phyloP scores from a whole-genome alignment of 495 filamentous ascomycete genomes.

The Bombardia bombarda region DNA sequence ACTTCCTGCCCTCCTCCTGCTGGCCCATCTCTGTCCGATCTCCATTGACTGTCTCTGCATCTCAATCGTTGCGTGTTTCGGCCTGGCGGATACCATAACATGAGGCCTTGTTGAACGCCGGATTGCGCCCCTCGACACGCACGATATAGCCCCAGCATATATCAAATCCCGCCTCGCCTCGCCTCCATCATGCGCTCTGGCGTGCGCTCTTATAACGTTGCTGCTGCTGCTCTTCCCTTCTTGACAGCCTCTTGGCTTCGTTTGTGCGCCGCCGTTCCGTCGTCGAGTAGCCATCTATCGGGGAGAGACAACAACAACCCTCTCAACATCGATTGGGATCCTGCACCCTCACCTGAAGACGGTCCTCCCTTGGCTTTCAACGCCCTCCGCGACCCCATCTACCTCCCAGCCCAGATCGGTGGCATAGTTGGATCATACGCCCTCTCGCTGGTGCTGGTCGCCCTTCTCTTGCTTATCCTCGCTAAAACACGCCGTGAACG shows the following conservation, averaged over 20 bases:
- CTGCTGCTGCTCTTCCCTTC: slow-evolving; percentile 24
- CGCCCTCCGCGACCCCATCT: slow-evolving; percentile 49
- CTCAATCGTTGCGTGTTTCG: slow-evolving; percentile 41
- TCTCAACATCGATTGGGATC: slow-evolving; percentile 46
- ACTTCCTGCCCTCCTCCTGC: slow-evolving; percentile 18
- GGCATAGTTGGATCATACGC: slow-evolving; percentile 76
- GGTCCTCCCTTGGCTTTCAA: slow-evolving; percentile 46
- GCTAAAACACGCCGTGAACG: slow-evolving; percentile 35
- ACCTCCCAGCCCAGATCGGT: slow-evolving; percentile 67
- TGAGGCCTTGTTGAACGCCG: slow-evolving; percentile 23
- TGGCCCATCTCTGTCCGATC: no score
- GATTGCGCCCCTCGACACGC: slow-evolving; percentile 8
- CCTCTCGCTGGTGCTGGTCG: slow-evolving; percentile 59
- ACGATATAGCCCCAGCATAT: background rate
- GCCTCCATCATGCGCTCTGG: slow-evolving; percentile 25
- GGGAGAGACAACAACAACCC: slow-evolving; percentile 33
- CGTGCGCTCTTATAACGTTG: slow-evolving; percentile 19
- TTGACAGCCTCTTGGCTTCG: slow-evolving; percentile 21
- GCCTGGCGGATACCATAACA: slow-evolving; percentile 25
- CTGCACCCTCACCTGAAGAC: slow-evolving; percentile 50
- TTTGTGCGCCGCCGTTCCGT: slow-evolving; percentile 20
- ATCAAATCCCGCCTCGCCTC: slow-evolving; percentile 1
- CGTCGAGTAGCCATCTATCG: slow-evolving; percentile 13
- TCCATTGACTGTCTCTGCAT: slow-evolving; percentile 15
- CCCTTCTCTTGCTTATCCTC: slow-evolving; percentile 51